Conservation (phyloP, 129 eudicot species). For the Mikania micrantha region DNA sequence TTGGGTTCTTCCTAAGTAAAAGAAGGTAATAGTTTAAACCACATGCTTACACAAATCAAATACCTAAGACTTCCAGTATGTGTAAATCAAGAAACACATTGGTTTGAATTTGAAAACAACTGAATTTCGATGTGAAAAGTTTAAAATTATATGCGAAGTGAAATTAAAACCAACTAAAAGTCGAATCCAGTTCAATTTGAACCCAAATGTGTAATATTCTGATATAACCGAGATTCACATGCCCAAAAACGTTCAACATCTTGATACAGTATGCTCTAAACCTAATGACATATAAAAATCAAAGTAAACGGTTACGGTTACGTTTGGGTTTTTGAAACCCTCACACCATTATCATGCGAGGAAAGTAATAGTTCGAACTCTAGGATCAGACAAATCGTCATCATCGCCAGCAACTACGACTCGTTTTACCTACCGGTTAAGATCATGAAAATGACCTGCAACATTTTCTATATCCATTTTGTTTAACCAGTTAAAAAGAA, state of each 20-base stretch:
- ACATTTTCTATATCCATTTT: no score
- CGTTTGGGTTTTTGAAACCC: no score
- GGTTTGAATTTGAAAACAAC: background rate
- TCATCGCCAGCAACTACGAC: no score
- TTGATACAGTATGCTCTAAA: slow-evolving; percentile 3
- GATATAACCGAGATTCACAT: background rate
- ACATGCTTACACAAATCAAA: background rate
- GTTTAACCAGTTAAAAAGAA: no score
- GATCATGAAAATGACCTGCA: no score
- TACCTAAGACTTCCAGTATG: background rate
- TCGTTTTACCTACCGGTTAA: no score
- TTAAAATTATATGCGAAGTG: background rate
- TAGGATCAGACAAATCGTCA: no score
- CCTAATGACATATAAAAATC: background rate
- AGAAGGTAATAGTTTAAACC: background rate
- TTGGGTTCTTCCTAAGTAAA: no score
- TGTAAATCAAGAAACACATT: background rate
- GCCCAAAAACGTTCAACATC: background rate
- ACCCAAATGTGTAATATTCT: background rate
- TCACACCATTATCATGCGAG: no score
- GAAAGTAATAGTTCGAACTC: no score
- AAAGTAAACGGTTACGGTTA: background rate
- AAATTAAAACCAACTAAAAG: background rate
- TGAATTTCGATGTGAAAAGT: background rate
- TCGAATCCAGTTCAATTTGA: background rate